Base-by-base conservation (phyloP, 2,329 filamentous ascomycete genomes). In the Ceratocystis cubensis region DNA sequence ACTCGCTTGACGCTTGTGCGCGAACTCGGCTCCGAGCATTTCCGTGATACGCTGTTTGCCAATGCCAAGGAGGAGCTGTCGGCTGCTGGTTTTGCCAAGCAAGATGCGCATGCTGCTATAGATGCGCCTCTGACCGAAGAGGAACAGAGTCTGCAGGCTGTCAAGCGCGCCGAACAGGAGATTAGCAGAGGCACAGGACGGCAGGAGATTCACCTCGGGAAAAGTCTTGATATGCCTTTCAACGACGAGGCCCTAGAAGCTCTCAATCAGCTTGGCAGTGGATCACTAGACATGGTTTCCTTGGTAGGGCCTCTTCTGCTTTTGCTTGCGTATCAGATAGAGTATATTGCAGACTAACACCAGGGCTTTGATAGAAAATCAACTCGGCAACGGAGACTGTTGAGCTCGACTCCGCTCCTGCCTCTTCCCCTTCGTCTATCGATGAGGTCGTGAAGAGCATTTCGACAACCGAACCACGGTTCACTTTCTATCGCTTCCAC, bases 51-150 rank as follows among this genome's bases (percentile, higher is more conserved):
- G 28, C 79, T 93, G 53, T 91, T 92, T 73, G 84, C 82, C 10
- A 93, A 88, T 0, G 83, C 81, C 50, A 78, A 84, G 28, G 82
- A 84, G 22, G 89, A 94, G 76, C 77, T 94, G 69, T 89, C 79
- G 5, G 78, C 80, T 13, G 78, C 80, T 50, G 89, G 89, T 0
- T 94, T 92, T 77, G 79, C 81, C 71, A 85, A 82, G 72, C 88
- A 91, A 73, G 87, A 91, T 72, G 81, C 82, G 62, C 89, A 93
- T 74, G 80, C 77, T 5, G 78, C 78, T 68, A 73, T 85, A 46
- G 83, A 80, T 44, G 88, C 88, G 15, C 89, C 89, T 17, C 78
- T 94, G 70, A 94, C 89, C 0, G 86, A 90, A 72, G 89, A 93
- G 75, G 89, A 94, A 77, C 79, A 82, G 71, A 83, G 81, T 1